Evolutionary conservation across 495 filamentous ascomycete genomes (phyloP), one percentile per base, ranked within the genome.

Genomic region (Aspergillus haitiensis): DNA sequence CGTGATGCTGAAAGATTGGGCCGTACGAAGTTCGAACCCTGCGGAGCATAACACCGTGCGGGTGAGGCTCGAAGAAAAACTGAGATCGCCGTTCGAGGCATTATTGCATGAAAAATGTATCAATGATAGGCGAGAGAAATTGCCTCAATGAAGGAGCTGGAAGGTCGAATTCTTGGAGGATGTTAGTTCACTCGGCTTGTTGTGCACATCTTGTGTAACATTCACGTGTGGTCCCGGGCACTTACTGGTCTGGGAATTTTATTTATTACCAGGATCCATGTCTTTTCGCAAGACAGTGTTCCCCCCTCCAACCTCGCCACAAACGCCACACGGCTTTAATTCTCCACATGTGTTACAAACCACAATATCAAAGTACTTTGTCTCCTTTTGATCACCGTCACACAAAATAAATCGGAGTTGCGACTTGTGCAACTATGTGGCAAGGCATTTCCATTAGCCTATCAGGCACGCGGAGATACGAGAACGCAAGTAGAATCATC

Each of bases 1-100:
- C 71, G 73, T 34, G 59, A 60, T 36, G 64, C 42, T 39, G 62
- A 56, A 36, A 55, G 52, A 62, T 63, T 66, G 54, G 16, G 60
- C 48, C 62, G 61, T 11, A 56, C 45, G 40, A 59, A 15, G 1
- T 48, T 55, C 35, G 59, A 61, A 35, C 64, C 59, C 55, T 60
- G 72, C 51, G 60, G 59, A 13, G 67, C 58, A 7, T 67, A 48
- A 44, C 59, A 59, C 63, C 64, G 49, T 27, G 21, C 21, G 21
- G 21, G 21, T 15, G 58, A 58, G 44, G 59, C 33, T 50, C 67
- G 72, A 58, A 67, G 34, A 48, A 75, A 46, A 50, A n/a, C 36
- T n/a, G 65, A 48, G 63, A 71, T 72, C 57, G 56, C 34, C n/a
- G 35, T 56, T 46, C 33, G 37, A 13, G 51, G 15, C 58, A 60